A percentile compares a stretch with the other conserved stretches of the same genome.
Conservation (phyloP, 441 rosid species). For the Macaranga tanarius region DNA sequence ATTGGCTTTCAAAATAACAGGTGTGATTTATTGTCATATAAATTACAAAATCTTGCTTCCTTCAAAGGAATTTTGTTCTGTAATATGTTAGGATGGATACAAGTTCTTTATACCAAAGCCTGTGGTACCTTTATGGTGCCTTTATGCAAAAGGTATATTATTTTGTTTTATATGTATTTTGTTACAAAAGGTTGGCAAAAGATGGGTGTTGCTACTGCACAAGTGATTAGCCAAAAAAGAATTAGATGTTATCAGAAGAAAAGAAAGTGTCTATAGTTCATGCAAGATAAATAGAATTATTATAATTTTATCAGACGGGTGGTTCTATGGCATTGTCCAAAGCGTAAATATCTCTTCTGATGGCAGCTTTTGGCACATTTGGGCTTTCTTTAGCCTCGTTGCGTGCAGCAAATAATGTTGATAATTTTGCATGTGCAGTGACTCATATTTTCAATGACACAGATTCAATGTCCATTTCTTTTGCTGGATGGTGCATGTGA, state of each 20-base stretch:
- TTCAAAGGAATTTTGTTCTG: slow-evolving; percentile 34
- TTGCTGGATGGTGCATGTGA: slow-evolving; percentile 26
- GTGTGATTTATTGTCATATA: slow-evolving; percentile 8
- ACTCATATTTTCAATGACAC: too few species aligned
- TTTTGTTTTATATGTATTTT: slow-evolving; percentile 13
- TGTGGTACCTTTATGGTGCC: slow-evolving; percentile 22
- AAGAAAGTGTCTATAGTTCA: not conserved
- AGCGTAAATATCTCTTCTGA: not conserved
- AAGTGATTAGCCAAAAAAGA: not conserved
- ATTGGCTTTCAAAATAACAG: slow-evolving; percentile 85
- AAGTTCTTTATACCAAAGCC: slow-evolving; percentile 20
- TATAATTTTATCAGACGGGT: not conserved
- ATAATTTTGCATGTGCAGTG: slow-evolving; percentile 10
- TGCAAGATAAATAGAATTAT: slow-evolving; percentile 11
- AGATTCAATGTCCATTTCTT: not conserved
- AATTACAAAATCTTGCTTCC: slow-evolving; percentile 23
- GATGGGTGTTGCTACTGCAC: not conserved
- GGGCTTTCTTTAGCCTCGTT: slow-evolving; percentile 11
- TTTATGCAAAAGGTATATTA: slow-evolving; percentile 6
- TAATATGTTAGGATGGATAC: slow-evolving; percentile 33
- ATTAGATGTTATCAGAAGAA: slow-evolving; percentile 4
- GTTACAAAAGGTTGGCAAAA: not conserved
- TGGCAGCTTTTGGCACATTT: slow-evolving; percentile 5
- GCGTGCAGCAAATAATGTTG: not conserved
- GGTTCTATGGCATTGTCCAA: slow-evolving; percentile 13